These are phyloP conservation scores for Cymodocea nodosa DNA, from an alignment of 116 monocot genomes.

Conservation along the genomic window DNA sequence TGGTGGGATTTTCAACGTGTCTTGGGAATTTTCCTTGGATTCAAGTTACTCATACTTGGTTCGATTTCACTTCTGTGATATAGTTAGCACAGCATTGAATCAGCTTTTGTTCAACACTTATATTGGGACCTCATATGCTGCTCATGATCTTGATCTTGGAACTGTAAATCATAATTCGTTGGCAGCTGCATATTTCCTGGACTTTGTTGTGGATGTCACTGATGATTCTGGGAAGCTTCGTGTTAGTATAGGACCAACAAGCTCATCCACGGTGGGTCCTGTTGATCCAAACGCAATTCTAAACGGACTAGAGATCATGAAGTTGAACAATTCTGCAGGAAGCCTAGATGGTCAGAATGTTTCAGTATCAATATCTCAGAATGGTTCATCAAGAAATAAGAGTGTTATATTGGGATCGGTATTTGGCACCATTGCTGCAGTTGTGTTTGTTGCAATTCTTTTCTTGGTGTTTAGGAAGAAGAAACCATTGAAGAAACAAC, in stretches of 20 bases:
- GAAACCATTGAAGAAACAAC: conserved; percentile 7
- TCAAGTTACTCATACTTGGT: conserved; percentile 17
- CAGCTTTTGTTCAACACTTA: conserved; percentile 38
- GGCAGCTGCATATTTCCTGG: conserved; percentile 27
- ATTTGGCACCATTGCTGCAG: conserved; percentile 18
- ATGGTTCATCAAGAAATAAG: conserved; percentile 13
- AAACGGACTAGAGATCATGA: conserved; percentile 69
- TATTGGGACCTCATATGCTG: conserved; percentile 15
- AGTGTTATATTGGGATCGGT: conserved; percentile 29
- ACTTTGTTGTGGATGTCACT: conserved; percentile 26
- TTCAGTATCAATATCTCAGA: conserved; percentile 1
- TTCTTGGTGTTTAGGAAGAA: conserved; percentile 16
- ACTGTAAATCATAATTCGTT: background rate
- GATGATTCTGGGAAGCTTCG: conserved; percentile 25
- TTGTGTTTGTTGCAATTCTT: conserved; percentile 9
- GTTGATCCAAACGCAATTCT: conserved; percentile 29
- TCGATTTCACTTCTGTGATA: conserved; percentile 43
- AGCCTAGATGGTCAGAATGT: conserved; percentile 9
- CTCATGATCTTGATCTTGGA: conserved; percentile 29
- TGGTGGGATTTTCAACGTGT: conserved; percentile 19
- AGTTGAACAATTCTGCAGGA: conserved; percentile 24
- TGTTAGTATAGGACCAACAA: conserved; percentile 40
- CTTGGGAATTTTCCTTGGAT: conserved; percentile 32
- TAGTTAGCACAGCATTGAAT: conserved; percentile 22
- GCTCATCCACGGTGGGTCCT: no score